phyloP scores from a whole-genome alignment of 352 stramenopile genomes.

The Globisporangium ultimum region DNA sequence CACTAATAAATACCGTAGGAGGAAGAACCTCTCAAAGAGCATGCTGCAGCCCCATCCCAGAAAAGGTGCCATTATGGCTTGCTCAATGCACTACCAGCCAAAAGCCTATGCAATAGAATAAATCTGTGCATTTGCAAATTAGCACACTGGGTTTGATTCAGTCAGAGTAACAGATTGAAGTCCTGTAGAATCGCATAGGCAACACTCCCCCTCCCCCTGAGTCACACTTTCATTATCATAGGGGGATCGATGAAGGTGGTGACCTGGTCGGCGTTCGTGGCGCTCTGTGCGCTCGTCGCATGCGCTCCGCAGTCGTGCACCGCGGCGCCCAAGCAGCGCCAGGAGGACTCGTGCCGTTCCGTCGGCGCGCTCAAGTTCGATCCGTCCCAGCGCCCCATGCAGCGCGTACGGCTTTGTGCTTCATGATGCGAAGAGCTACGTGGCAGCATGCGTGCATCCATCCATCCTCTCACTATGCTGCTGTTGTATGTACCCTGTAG shows the following conservation, averaged over 20 bases:
- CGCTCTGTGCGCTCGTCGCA: conserved; percentile 20
- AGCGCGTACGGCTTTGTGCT: conserved; percentile 38
- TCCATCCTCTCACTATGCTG: neutral
- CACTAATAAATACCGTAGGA: neutral
- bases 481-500: conserved; percentile 17
- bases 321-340: conserved; percentile 21
- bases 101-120: conserved; percentile 3
- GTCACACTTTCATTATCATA: conserved; percentile 2
- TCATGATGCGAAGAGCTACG: neutral
- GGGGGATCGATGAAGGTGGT: conserved; percentile 12
- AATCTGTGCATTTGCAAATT: neutral
- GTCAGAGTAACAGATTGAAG: neutral
- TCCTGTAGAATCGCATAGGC: neutral
- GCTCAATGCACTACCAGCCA: neutral
- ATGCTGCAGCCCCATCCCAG: neutral
- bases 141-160: too few relatives aligned
- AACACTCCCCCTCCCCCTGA: neutral
- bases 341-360: conserved; percentile 50
- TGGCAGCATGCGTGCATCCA: neutral
- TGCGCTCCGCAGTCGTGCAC: conserved; percentile 11
- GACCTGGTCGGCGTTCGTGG: conserved; percentile 11
- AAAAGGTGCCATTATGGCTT: too few relatives aligned
- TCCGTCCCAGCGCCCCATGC: conserved; percentile 49
- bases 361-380: conserved; percentile 73
- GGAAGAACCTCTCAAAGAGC: neutral